Evolutionary conservation across 768 basidiomycete genomes (phyloP).

Genomic region (Pseudohyphozyma bogoriensis): DNA sequence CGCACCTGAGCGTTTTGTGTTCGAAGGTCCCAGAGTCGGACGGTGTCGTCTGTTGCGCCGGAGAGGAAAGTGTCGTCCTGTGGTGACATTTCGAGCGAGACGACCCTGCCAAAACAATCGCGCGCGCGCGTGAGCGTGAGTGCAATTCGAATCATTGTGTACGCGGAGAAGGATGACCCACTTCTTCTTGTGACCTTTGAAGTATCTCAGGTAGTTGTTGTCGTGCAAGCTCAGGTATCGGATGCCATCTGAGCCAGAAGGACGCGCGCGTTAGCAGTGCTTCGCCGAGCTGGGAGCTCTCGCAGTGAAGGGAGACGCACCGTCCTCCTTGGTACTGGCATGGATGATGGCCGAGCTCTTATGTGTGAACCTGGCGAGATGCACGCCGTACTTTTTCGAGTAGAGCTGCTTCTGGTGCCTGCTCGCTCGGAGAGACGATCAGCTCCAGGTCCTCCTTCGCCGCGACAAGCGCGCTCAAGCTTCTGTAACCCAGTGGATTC

Average conservation of each 20-base stretch:
- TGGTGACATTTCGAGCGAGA: slow-evolving; percentile 83
- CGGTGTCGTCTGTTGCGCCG: slow-evolving; percentile 83
- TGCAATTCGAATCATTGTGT: too few species aligned
- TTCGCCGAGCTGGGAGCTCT: not conserved
- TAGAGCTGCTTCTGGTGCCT: slow-evolving; percentile 63
- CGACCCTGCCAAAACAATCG: slow-evolving; percentile 46
- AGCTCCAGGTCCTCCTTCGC: not conserved
- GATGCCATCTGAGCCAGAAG: slow-evolving; percentile 50
- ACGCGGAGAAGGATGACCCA: slow-evolving; percentile 24
- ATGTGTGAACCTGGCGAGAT: slow-evolving; percentile 90
- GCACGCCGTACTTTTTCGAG: slow-evolving; percentile 95
- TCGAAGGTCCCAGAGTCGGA: slow-evolving; percentile 90
- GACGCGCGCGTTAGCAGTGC: not conserved
- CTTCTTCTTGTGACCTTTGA: slow-evolving; percentile 79
- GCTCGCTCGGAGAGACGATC: slow-evolving; percentile 4
- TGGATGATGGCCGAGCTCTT: slow-evolving; percentile 73
- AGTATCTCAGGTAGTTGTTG: slow-evolving; percentile 92
- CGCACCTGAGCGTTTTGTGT: slow-evolving; percentile 55
- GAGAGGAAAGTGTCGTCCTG: slow-evolving; percentile 94
- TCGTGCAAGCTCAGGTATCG: slow-evolving; percentile 91
- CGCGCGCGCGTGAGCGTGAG: not conserved
- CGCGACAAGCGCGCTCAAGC: too few species aligned
- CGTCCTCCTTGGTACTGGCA: slow-evolving; percentile 89
- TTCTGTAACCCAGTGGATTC: not conserved
- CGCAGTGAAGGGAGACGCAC: slow-evolving; percentile 13